These are phyloP conservation scores for Brassica balearica DNA, from an alignment of 441 rosid genomes.

Conservation along the genomic window DNA sequence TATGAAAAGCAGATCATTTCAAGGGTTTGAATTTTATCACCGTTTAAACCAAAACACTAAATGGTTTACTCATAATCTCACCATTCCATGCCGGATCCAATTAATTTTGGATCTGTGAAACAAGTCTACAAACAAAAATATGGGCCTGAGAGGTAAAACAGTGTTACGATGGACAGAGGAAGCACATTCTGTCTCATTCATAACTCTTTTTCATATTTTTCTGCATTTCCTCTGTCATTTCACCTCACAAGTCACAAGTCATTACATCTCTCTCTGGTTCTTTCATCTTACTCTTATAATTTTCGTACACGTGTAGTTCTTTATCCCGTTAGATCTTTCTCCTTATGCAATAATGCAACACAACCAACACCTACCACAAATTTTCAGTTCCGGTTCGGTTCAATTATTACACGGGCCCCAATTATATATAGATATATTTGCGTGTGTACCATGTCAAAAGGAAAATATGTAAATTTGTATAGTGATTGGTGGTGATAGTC, in stretches of 20 bases:
- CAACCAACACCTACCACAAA: constrained; percentile 9
- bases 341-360: constrained; percentile 13
- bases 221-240: constrained; percentile 14
- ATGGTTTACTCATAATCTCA: neutral
- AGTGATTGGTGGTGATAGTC: constrained; percentile 52
- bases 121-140: neutral
- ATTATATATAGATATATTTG: neutral
- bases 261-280: neutral
- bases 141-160: neutral
- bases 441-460: constrained; percentile 4
- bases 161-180: constrained; percentile 18
- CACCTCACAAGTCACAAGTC: neutral
- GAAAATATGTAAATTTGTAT: constrained; percentile 19
- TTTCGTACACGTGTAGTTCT: constrained; percentile 24
- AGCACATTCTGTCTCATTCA: constrained; percentile 33
- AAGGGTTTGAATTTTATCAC: neutral
- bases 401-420: neutral
- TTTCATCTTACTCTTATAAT: constrained; percentile 16
- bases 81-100: neutral
- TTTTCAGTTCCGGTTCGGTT: constrained; percentile 21
- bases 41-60: neutral
- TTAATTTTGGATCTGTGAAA: neutral
- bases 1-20: neutral
- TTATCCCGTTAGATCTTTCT: constrained; percentile 17
- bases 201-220: constrained; percentile 6